phyloP scores from a whole-genome alignment of 2,329 filamentous ascomycete genomes.

The Diplodia scrobiculata region DNA sequence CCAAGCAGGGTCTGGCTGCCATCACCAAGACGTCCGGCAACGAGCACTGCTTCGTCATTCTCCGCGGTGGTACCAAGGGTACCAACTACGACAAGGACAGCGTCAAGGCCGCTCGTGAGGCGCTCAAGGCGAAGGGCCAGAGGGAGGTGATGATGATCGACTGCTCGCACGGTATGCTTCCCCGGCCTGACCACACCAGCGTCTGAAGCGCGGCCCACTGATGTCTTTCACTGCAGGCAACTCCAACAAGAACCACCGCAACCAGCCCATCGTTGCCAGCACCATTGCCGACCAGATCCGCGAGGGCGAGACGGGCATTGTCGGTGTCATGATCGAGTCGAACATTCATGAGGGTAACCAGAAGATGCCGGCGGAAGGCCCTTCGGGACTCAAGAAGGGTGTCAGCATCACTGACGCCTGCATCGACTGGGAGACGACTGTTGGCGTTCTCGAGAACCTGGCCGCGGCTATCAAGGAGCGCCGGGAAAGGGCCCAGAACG shows the following conservation, averaged over 20 bases:
- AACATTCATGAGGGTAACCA: constrained; percentile 82
- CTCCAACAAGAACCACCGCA: constrained; percentile 95
- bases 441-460: constrained; percentile 78
- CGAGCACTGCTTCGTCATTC: constrained; percentile 95
- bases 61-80: constrained; percentile 86
- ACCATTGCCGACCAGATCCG: constrained; percentile 81
- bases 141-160: constrained; percentile 94
- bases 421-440: constrained; percentile 87
- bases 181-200: neutral
- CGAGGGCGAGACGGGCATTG: constrained; percentile 81
- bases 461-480: constrained; percentile 79
- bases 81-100: constrained; percentile 91
- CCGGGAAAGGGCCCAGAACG: constrained; percentile 51
- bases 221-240: constrained; percentile 63
- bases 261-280: constrained; percentile 91
- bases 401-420: constrained; percentile 96
- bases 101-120: constrained; percentile 76
- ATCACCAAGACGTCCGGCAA: constrained; percentile 94
- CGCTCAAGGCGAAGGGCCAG: constrained; percentile 77
- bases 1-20: constrained; percentile 92
- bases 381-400: constrained; percentile 76
- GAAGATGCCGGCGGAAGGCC: constrained; percentile 83
- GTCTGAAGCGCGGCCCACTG: neutral
- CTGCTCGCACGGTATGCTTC: constrained; percentile 81
- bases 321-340: constrained; percentile 98